Conservation (phyloP, 768 basidiomycete genomes). For the Mycena leptocephala region DNA sequence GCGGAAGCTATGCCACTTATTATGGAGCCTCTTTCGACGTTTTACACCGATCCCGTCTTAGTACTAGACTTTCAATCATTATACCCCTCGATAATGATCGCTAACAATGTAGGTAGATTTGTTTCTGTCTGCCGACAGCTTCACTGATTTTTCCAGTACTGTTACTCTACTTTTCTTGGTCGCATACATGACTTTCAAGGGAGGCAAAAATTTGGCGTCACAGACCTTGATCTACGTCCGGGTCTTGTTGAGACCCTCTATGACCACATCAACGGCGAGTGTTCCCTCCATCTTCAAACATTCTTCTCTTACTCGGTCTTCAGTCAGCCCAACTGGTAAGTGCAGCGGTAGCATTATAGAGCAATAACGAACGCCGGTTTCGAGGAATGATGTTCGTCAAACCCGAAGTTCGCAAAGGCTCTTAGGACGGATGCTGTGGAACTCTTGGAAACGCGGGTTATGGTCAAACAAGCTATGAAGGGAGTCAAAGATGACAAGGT, state of each 20-base stretch:
- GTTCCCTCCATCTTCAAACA: background rate
- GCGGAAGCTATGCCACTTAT: conserved; percentile 97
- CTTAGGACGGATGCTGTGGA: conserved; percentile 94
- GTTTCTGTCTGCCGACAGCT: background rate
- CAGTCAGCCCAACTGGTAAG: conserved; percentile 97
- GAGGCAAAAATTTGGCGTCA: conserved; percentile 89
- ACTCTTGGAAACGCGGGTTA: conserved; percentile 93
- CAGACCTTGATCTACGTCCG: conserved; percentile 76
- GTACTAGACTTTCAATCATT: conserved; percentile 97
- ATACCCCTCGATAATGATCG: conserved; percentile 98
- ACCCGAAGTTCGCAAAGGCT: conserved; percentile 87
- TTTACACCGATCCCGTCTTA: conserved; percentile 93
- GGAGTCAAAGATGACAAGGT: conserved; percentile 83
- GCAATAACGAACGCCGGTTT: too few relatives aligned
- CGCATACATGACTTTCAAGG: conserved; percentile 91
- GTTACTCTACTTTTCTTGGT: conserved; percentile 97
- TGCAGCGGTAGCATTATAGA: too few relatives aligned
- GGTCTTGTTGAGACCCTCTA: conserved; percentile 80
- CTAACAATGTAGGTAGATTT: conserved; percentile 75
- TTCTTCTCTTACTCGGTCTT: background rate
- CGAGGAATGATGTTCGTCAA: conserved; percentile 97
- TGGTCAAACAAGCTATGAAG: conserved; percentile 99
- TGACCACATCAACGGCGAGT: conserved; percentile 84
- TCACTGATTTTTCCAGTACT: conserved; percentile 61
- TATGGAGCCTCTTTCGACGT: conserved; percentile 94